Evolutionary conservation across 768 basidiomycete species (phyloP), one percentile per base, ranked within the genome.

Genomic region (Myochromella boudieri): DNA sequence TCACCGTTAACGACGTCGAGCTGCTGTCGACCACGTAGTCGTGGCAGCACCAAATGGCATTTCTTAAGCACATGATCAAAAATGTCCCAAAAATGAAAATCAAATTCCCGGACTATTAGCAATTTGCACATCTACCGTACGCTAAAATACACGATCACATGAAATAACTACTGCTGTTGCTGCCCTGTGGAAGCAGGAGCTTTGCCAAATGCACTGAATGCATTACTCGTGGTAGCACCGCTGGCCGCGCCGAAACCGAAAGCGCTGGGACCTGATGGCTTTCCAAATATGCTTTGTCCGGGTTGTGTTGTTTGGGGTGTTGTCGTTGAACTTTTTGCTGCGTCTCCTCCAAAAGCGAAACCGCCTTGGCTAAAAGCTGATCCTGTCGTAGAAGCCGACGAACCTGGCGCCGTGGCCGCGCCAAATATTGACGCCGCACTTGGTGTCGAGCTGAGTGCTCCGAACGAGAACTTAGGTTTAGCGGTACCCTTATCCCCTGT

Each of bases 191-290:
- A 39, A 34, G 51, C 33, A 33, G 56, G 42, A 44, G 50, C 33
- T 37, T 55, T 58, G 4, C 58, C 53, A 54, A 61, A 61, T 17
- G 33, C 31, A 42, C 43, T 32, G 44, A 51, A 60, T 21, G 26
- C 33, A 9, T 31, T 52, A 5, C 43, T 42, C 8, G 28, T 17
- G 28, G 25, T 46, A n/a, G 34, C 40, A 17, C 32, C 32, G 4
- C 48, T 20, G 24, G 42, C 14, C 24, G 51, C 27, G 37, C 64
- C 63, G 49, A 71, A 70, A 22, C 66, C 66, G 52, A 71, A 66
- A 8, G 64, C 53, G 48, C 58, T 63, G 1, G 65, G 34, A 18
- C 51, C 49, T 5, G 52, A 33, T 17, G 55, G 37, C 20, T 51
- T 56, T 10, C 57, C 55, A 38, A 62, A 62, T 4, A 42, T 38